Conservation (phyloP, 805 yeast genomes). For the Candida namnaoensis region DNA sequence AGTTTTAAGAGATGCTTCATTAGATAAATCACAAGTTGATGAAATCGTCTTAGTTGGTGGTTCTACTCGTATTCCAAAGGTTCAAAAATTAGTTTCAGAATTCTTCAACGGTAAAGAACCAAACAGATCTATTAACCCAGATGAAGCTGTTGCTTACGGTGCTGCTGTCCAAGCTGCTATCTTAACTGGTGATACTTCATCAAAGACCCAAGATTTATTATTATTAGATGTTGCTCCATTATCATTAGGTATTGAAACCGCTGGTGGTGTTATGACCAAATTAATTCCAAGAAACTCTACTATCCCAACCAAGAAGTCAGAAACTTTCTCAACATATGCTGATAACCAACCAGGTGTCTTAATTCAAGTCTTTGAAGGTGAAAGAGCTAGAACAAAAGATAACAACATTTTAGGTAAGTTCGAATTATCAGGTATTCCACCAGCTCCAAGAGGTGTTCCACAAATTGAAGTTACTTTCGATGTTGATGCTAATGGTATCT, state of each 20-base stretch:
- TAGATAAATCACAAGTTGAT: slow-evolving; percentile 82
- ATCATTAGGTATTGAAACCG: slow-evolving; percentile 96
- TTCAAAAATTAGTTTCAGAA: slow-evolving; percentile 91
- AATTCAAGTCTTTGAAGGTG: slow-evolving; percentile 97
- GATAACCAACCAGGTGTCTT: slow-evolving; percentile 98
- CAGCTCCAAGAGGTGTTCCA: slow-evolving; percentile 98
- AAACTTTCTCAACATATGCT: slow-evolving; percentile 92
- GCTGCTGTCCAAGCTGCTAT: slow-evolving; percentile 98
- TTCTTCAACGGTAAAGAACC: slow-evolving; percentile 97
- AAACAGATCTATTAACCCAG: slow-evolving; percentile 94
- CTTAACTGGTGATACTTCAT: slow-evolving; percentile 90
- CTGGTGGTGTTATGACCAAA: slow-evolving; percentile 99
- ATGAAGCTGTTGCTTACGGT: slow-evolving; percentile 99
- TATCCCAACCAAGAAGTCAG: slow-evolving; percentile 95
- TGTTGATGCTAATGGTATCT: slow-evolving; percentile 94
- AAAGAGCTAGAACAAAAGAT: slow-evolving; percentile 92
- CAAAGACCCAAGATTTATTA: slow-evolving; percentile 92
- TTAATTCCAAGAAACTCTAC: slow-evolving; percentile 95
- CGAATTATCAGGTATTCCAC: slow-evolving; percentile 94
- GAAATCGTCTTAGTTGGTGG: slow-evolving; percentile 97
- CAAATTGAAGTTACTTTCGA: slow-evolving; percentile 97
- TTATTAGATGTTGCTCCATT: slow-evolving; percentile 96
- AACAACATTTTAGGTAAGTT: slow-evolving; percentile 96
- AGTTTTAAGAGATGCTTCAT: slow-evolving; percentile 83
- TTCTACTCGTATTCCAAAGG: slow-evolving; percentile 96